Percentiles rank a stretch among this genome's conserved stretches.
phyloP scores from a whole-genome alignment of 805 yeast genomes.

The Myxozyma udenii region DNA sequence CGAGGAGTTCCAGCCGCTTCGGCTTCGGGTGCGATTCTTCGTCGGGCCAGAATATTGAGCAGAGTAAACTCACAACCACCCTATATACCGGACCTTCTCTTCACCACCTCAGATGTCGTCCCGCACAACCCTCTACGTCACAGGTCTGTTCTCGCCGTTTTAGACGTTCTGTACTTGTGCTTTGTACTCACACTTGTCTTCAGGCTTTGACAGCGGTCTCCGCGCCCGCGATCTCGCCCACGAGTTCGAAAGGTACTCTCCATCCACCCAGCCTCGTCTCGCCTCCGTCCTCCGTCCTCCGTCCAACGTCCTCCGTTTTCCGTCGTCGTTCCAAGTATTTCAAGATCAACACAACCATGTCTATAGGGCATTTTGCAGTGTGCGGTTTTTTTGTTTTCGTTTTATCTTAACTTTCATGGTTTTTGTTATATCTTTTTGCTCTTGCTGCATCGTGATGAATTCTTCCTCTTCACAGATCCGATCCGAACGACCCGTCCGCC shows the following conservation, averaged over 20 bases:
- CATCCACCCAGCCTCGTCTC: background rate
- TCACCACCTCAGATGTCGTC: no score
- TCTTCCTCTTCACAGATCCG: no score
- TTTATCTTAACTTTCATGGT: background rate
- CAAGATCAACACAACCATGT: background rate
- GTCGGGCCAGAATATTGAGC: no score
- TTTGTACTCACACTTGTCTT: background rate
- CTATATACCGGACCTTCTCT: no score
- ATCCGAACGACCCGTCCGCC: no score
- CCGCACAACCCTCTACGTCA: constrained; percentile 32
- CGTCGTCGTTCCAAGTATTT: background rate
- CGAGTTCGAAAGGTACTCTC: constrained; percentile 36
- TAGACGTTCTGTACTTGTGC: background rate
- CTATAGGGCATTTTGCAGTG: background rate
- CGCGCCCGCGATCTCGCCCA: constrained; percentile 38
- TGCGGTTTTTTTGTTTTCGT: background rate
- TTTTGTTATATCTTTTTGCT: no score
- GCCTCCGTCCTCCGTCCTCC: background rate
- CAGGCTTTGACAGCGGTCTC: constrained; percentile 32
- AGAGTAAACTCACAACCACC: no score
- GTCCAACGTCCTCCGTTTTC: constrained; percentile 7
- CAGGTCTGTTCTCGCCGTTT: constrained; percentile 21
- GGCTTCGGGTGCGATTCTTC: no score
- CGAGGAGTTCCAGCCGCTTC: no score
- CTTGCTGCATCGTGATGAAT: no score